Evolutionary conservation across 306 rosid species (phyloP), one percentile per base, ranked within the genome.

Genomic region (Oxytropis ochrocephala): DNA sequence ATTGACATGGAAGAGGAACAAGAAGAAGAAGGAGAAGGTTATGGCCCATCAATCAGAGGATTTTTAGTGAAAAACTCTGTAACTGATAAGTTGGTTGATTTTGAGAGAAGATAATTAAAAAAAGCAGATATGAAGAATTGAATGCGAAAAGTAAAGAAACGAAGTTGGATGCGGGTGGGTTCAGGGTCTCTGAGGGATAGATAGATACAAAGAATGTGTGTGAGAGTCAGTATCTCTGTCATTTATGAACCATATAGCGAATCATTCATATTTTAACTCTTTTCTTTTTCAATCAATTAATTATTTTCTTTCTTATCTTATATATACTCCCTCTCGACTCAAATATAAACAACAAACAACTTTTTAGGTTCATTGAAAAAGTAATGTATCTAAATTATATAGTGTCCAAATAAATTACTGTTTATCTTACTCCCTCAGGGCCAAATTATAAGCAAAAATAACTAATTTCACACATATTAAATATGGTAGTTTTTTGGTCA

Each of bases 1-100:
- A 73, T 66, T 59, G 87, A 89, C 92, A 85, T 88, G 79, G 87
- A 76, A 32, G 80, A 75, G 73, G 16, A 58, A 4, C 1, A 57
- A 33, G 17, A 55, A 54, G 76, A 77, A 74, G 14, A 58, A 4
- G 1, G 52, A 39, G 16, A 53, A 54, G 76, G 83, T 70, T 54
- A 75, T 81, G 64, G 85, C 97, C 95, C 97, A 88, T 88, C 83
- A 86, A 90, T 78, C 66, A 46, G 51, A 41, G 27, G 32, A 11
- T 1, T 2, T 2, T 8, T 65, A 11, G 13, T 55, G 29, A 24
- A 68, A 36, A 55, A 43, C 46, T 60, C 62, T 42, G 77, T 72
- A 49, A 35, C 38, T 11, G 16, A 33, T 7, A 9, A 39, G 7
- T 1, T 41, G 55, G 65, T 14, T 5, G 35, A 64, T 39, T 27